Evolutionary conservation across 352 stramenopile genomes (phyloP).

Genomic region (Globisporangium lucens): DNA sequence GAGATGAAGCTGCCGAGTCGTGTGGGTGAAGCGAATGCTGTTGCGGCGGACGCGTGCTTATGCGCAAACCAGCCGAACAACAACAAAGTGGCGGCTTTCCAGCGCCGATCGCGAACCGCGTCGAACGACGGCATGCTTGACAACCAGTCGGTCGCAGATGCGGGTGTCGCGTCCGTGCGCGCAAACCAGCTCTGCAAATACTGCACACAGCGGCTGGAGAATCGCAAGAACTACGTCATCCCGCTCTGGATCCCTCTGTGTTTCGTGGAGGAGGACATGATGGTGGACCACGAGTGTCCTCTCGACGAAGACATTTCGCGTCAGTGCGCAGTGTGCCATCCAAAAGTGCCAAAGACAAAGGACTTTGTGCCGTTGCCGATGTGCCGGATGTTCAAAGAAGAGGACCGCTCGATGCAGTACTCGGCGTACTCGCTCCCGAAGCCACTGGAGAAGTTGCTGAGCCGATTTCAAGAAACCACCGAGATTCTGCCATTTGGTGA

Average conservation of each 20-base stretch:
- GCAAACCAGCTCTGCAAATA: slow-evolving; percentile 59
- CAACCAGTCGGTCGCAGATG: slow-evolving; percentile 35
- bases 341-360: slow-evolving; percentile 36
- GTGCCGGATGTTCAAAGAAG: slow-evolving; percentile 67
- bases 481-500: slow-evolving; percentile 11
- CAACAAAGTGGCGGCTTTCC: slow-evolving; percentile 26
- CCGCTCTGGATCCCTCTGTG: slow-evolving; percentile 81
- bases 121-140: slow-evolving; percentile 45
- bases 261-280: slow-evolving; percentile 81
- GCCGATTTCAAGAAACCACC: slow-evolving; percentile 30
- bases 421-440: slow-evolving; percentile 45
- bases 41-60: slow-evolving; percentile 37
- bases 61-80: slow-evolving; percentile 26
- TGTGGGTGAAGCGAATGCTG: slow-evolving; percentile 30
- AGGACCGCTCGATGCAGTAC: slow-evolving; percentile 26
- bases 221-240: slow-evolving; percentile 68
- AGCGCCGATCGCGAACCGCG: slow-evolving; percentile 37
- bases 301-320: slow-evolving; percentile 66
- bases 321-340: slow-evolving; percentile 60
- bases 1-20: slow-evolving; percentile 55
- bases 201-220: slow-evolving; percentile 53
- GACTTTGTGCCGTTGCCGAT: slow-evolving; percentile 72
- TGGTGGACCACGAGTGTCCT: slow-evolving; percentile 62
- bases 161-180: slow-evolving; percentile 32
- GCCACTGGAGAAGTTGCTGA: slow-evolving; percentile 59